Base-by-base conservation (phyloP, 345 rosid species). In the Dimocarpus longan region DNA sequence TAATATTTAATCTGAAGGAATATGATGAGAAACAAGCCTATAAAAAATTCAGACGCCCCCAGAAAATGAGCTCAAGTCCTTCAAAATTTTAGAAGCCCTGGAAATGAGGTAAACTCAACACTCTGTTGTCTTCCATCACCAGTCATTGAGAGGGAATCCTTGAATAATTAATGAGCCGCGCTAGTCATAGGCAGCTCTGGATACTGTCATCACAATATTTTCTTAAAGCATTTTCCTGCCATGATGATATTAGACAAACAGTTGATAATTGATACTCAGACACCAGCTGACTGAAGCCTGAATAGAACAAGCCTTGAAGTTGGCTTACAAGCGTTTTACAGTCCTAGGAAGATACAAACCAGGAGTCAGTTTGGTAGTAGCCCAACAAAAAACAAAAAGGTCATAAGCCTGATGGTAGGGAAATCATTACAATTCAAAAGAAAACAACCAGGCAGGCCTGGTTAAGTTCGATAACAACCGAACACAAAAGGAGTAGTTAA, bases 401-500 rank as follows among this genome's bases (percentile, higher is more conserved):
- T 66, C 77, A 66, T 54, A 57, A 28, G 73, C 48, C 42, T 11
- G 11, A 52, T 19, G 67, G 32, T 26, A 24, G 9, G 71, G 26
- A 21, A 66, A 15, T 63, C 32, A 77, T 42, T 22, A 54, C 52
- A 24, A 26, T 13, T 40, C 73, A 56, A 19, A 8, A 10, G 6
- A 44, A 66, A 32, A 66, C 12, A 44, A 46, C 48, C 26, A 74
- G 48, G 3, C 9, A 13, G 32, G 67, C 42, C 26, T 63, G 4
- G 18, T 6, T 15, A 26, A 24, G 39, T 11, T 73, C 56, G 21
- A 22, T 7, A n/a, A 24, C 50, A 43, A 68, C 68, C 22, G 15
- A 19, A 5, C 19, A 13, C n/a, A 19, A 21, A 16, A 7, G 7
- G 8, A 52, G 59, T 65, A 76, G 69, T 84, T 81, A 92, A 40